Evolutionary conservation across 768 basidiomycete genomes (phyloP), one percentile per base, ranked within the genome.

Genomic region (Suillus brevipes): DNA sequence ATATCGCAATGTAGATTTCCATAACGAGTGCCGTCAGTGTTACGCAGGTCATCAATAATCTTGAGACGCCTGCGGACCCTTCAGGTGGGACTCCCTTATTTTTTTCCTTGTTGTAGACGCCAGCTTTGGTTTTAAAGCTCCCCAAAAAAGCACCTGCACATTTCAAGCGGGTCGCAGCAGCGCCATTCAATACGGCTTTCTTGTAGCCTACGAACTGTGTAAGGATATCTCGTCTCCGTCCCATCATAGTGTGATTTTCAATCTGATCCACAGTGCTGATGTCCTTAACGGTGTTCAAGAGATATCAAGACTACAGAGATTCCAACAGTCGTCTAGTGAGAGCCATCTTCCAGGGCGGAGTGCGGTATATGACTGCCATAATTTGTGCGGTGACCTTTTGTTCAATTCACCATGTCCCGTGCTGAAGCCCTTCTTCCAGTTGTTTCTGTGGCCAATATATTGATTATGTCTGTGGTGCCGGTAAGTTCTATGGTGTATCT

Each of bases 121-220:
- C 5, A 28, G 28, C 37, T 4, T 14, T 25, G 37, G 9, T 40
- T 40, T 38, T 40, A 2, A 58, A 58, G 57, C 7, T 38, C 23
- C 57, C 5, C 57, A 23, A 1, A 58, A 23, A 40, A 58, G 36
- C 57, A 58, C 40, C 23, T 58, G 57, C 57, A 58, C n/a, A 10
- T 58, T 58, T 58, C 1, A 58, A 58, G 57, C 57, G 37, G 37
- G 37, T 40, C 57, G 57, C 5, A 58, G n/a, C 37, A 58, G 57
- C 6, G 37, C 57, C 16, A 12, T 53, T 34, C 52, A 53, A 34
- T 53, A 53, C 9, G 52, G 28, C 18, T 53, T 53, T 53, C 38
- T 59, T 3, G 10, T 28, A 2, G 38, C 10, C 5, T 59, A 20
- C 10, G 40, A 59, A 28, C 25, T 42, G 18, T 18, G 58, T 59